Evolutionary conservation across 2,329 filamentous ascomycete species (phyloP), one percentile per base, ranked within the genome.

Genomic region (Blastomyces parvus): DNA sequence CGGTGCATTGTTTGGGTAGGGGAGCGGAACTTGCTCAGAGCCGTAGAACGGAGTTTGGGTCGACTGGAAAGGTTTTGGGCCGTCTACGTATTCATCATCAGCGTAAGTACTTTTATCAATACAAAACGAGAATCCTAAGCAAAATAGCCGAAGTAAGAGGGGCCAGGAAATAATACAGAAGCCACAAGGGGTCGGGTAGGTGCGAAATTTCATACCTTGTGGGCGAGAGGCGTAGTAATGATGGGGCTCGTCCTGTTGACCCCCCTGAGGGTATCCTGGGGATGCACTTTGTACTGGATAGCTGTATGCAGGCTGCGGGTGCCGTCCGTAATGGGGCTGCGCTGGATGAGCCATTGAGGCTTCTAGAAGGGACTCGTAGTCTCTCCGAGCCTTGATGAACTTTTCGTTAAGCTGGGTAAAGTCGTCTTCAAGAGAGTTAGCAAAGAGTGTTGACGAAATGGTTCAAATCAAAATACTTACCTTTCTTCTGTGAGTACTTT

Each of bases 401-500:
- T 97, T 97, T 76, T 99, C 94, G 72, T 99, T 99, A 66, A 99
- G 81, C 74, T 97, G 93, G 1, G 94, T 97, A 73, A 99, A 97
- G 75, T 99, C 94, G 77, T 99, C 94, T 96, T 57, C 67, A 6
- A 25, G 22, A 3, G 60, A 66, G 78, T 75, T 61, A 67, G 62
- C 38, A 17, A 42, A 58, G 50, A 27, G 59, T 59, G n/a, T 27
- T 8, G n/a, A 27, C 44, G 14, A 13, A 38, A 13, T 22, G n/a
- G 11, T 19, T 50, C 14, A 33, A 38, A 33, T 11, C 4, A n/a
- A 40, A 17, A 22, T 36, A 64, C 74, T 69, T 79, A 93, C 91
- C 92, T 79, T 99, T 99, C 84, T 96, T 97, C 74, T 99, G 94
- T 11, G 94, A 97, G 74, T 99, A 99, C 75, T 97, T 97, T 66